These are phyloP conservation scores for Codiaeum variegatum DNA, from an alignment of 441 rosid species.

Conservation along the genomic window DNA sequence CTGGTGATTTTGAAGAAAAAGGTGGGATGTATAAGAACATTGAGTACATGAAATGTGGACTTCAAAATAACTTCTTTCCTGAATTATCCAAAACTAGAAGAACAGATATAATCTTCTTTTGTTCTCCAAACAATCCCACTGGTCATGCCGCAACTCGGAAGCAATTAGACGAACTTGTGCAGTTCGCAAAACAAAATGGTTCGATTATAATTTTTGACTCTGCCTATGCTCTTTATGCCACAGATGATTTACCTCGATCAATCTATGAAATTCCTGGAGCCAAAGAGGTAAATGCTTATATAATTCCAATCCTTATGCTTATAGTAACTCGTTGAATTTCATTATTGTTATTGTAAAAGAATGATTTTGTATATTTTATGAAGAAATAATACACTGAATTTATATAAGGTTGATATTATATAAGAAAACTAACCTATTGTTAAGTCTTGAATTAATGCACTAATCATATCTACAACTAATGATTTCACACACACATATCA, in stretches of 20 bases:
- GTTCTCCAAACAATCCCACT: constrained; percentile 78
- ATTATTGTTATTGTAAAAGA: no score
- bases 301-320: neutral
- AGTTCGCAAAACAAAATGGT: constrained; percentile 58
- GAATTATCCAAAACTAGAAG: constrained; percentile 39
- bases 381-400: no score
- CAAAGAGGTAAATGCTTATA: constrained; percentile 42
- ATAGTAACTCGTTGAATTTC: neutral
- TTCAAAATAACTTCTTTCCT: constrained; percentile 55
- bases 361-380: no score
- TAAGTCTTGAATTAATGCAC: no score
- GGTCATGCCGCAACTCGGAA: constrained; percentile 55
- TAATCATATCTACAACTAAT: no score
- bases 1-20: constrained; percentile 47
- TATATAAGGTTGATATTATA: no score
- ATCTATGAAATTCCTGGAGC: constrained; percentile 76
- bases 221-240: constrained; percentile 55
- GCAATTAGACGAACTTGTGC: constrained; percentile 51
- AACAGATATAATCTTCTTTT: constrained; percentile 69
- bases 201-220: constrained; percentile 60
- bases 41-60: constrained; percentile 54
- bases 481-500: no score
- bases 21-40: constrained; percentile 47
- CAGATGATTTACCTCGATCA: constrained; percentile 56
- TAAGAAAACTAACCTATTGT: no score